Evolutionary conservation across 148 eudicot species (phyloP).

Genomic region (Cornus controversa): DNA sequence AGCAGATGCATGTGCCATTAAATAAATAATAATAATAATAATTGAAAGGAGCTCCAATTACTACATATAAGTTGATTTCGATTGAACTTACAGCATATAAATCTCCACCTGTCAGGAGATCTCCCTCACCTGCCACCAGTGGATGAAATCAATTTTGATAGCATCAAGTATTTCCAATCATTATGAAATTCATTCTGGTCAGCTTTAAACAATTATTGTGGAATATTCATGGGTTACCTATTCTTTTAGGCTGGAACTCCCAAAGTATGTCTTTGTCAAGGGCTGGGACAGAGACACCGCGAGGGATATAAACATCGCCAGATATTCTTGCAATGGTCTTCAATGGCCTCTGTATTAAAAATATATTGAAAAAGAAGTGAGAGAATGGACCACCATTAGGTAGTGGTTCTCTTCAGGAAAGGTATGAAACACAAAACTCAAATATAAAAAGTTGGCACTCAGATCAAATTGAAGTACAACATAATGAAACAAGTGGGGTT

Average conservation of each 20-base stretch:
- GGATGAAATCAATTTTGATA: conserved; percentile 2
- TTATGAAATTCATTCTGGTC: background rate
- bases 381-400: background rate
- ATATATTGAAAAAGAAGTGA: background rate
- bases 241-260: conserved; percentile 93
- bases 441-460: background rate
- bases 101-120: conserved; percentile 93
- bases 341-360: conserved; percentile 77
- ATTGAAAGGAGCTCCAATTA: conserved; percentile 7
- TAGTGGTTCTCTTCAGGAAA: background rate
- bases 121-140: conserved; percentile 82
- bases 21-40: background rate
- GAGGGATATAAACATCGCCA: conserved; percentile 98
- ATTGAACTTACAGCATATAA: conserved; percentile 86
- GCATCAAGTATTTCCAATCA: background rate
- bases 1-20: background rate
- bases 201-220: background rate
- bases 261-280: conserved; percentile 91
- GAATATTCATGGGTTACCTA: conserved; percentile 45
- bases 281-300: conserved; percentile 96
- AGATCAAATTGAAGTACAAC: background rate
- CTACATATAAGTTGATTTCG: background rate
- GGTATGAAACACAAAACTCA: background rate
- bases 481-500: background rate
- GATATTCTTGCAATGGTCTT: conserved; percentile 88